Base-by-base conservation (phyloP, 2,329 filamentous ascomycete species). In the Aotearoamyces nothofagi region DNA sequence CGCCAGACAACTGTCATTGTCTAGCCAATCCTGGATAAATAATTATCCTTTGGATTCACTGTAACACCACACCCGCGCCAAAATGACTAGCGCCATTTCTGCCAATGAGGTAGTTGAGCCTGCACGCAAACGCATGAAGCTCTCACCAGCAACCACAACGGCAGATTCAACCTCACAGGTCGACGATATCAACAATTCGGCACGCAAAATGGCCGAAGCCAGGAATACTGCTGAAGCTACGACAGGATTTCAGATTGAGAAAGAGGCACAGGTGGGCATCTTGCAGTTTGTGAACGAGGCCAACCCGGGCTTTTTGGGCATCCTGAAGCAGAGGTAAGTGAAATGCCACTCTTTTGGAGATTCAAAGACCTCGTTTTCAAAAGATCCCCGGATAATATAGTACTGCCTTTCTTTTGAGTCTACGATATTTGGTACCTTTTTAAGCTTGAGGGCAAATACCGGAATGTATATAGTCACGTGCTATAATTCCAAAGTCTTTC, bases 271-370 rank as follows among this genome's bases (percentile, higher is more conserved):
- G 27, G 63, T 66, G 31, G 76, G 77, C 15, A 80, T 82, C 39
- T 67, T 65, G 6, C 61, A 69, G 38, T 78, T 68, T 47, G 66
- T 78, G 10, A 68, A 61, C 25, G 53, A 60, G 2, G 51, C 62
- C n/a, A 59, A 63, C 17, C 52, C 59, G 31, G 69, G 71, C 1
- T 80, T 80, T 39, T 51, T 55, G 9, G 77, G 74, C 11, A 57
- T 74, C 9, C 44, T 81, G 44, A 82, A 82, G 58, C 72, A 78
- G 46, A 64, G 71, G 66, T 69, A 46, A n/a, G n/a, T n/a, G n/a
- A n/a, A n/a, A n/a, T n/a, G n/a, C n/a, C n/a, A n/a, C n/a, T n/a
- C n/a, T n/a, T n/a, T n/a, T n/a, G n/a, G n/a, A n/a, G n/a, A n/a
- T n/a, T n/a, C n/a, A n/a, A n/a, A n/a, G n/a, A n/a, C n/a, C n/a